These are phyloP conservation scores for Sugiyamaella xylanicola DNA, from an alignment of 1,139 yeast species.

Conservation along the genomic window DNA sequence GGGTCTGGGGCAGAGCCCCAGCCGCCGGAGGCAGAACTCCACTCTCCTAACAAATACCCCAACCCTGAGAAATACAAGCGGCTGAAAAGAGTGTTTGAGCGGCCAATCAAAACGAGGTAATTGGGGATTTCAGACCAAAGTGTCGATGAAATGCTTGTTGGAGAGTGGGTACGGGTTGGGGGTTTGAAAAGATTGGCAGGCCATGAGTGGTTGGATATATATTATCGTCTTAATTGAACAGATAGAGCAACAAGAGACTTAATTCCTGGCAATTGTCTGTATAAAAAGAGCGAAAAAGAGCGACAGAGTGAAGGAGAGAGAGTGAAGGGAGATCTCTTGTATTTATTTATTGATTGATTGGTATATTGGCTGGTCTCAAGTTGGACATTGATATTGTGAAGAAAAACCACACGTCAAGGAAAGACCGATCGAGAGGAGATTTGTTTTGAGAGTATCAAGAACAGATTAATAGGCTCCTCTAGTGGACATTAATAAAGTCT, in stretches of 20 bases:
- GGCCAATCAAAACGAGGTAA: not conserved
- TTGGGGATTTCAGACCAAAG: not conserved
- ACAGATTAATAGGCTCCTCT: too few species aligned
- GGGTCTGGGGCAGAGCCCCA: constrained; percentile 6
- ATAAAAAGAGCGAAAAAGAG: not conserved
- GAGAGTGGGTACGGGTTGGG: not conserved
- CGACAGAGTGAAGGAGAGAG: not conserved
- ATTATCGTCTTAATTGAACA: not conserved
- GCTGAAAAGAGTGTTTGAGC: not conserved
- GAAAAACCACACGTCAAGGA: too few species aligned
- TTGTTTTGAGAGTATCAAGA: too few species aligned
- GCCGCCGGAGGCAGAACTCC: not conserved
- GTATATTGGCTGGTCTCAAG: too few species aligned
- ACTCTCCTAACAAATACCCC: not conserved
- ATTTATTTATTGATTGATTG: too few species aligned
- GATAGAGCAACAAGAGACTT: not conserved
- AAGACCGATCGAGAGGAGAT: too few species aligned
- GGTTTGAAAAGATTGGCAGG: not conserved
- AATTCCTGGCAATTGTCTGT: not conserved
- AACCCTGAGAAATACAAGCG: not conserved
- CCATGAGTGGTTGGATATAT: not conserved
- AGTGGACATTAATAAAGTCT: not conserved
- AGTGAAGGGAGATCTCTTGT: not conserved
- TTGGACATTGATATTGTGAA: too few species aligned
- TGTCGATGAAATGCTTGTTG: not conserved